A percentile compares a stretch with the other conserved stretches of the same genome.
These are phyloP conservation scores for Santalum album DNA, from an alignment of 164 flowering plant genomes.

Conservation along the genomic window DNA sequence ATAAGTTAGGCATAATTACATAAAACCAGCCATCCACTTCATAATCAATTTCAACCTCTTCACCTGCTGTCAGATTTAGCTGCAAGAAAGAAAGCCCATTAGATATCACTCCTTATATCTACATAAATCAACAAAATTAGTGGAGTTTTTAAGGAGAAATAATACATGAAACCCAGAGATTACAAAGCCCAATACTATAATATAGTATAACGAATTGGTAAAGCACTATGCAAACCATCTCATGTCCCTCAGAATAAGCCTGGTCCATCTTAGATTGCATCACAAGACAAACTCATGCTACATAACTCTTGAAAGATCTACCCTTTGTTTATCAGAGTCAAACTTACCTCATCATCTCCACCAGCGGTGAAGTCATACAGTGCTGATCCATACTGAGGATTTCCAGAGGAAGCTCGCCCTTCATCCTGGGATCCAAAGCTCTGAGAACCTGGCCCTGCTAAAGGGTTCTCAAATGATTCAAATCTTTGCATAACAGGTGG, in stretches of 20 bases:
- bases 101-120: neutral
- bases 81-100: constrained; percentile 31
- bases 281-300: too few relatives aligned
- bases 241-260: too few relatives aligned
- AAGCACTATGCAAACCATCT: too few relatives aligned
- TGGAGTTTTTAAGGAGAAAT: too few relatives aligned
- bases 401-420: constrained; percentile 45
- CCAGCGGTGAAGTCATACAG: constrained; percentile 98
- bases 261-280: too few relatives aligned
- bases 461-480: constrained; percentile 87
- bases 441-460: constrained; percentile 53
- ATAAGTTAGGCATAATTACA: constrained; percentile 45
- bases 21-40: constrained; percentile 99
- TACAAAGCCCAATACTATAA: neutral
- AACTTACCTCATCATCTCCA: constrained; percentile 90
- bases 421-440: constrained; percentile 66
- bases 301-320: too few relatives aligned
- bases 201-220: too few relatives aligned
- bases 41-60: constrained; percentile 86
- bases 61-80: constrained; percentile 91
- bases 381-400: constrained; percentile 67
- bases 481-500: constrained; percentile 48
- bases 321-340: neutral
- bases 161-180: neutral
- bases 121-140: neutral